Evolutionary conservation across 768 basidiomycete species (phyloP).

Genomic region (Fomitopsis pulvina): DNA sequence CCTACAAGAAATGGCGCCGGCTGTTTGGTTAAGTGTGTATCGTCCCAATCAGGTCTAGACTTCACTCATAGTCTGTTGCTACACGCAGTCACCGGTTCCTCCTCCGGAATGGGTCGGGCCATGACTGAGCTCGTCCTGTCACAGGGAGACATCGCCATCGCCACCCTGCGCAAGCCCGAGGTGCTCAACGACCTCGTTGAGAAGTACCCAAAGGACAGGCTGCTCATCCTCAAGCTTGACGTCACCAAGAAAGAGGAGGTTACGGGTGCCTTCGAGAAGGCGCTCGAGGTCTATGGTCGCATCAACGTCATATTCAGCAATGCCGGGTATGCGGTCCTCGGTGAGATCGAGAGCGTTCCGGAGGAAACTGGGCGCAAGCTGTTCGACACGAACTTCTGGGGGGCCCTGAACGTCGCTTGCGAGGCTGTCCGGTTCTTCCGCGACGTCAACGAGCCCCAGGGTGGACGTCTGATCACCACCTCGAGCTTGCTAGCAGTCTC

Average conservation of each 20-base stretch:
- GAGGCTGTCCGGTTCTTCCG: slow-evolving; percentile 30
- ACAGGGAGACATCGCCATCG: slow-evolving; percentile 17
- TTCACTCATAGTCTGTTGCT: too few species aligned
- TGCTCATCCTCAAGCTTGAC: slow-evolving; percentile 16
- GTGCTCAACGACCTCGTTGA: slow-evolving; percentile 14
- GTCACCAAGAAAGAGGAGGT: slow-evolving; percentile 11
- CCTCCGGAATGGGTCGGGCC: slow-evolving; percentile 15
- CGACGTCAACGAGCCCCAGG: slow-evolving; percentile 29
- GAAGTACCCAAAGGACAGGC: slow-evolving; percentile 8
- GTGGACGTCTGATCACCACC: slow-evolving; percentile 28
- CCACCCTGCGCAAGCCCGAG: slow-evolving; percentile 21
- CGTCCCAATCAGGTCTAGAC: too few species aligned
- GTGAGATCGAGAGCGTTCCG: slow-evolving; percentile 10
- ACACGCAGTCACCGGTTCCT: slow-evolving; percentile 18
- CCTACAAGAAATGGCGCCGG: too few species aligned
- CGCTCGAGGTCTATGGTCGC: slow-evolving; percentile 9
- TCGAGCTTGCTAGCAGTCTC: slow-evolving; percentile 21
- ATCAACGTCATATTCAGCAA: slow-evolving; percentile 20
- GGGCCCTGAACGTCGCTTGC: slow-evolving; percentile 19
- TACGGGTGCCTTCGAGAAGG: slow-evolving; percentile 12
- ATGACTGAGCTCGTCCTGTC: slow-evolving; percentile 15
- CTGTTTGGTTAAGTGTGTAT: too few species aligned
- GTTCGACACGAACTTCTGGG: slow-evolving; percentile 21
- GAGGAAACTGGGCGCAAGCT: slow-evolving; percentile 9
- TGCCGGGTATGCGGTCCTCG: slow-evolving; percentile 10